A percentile compares a stretch with the other conserved stretches of the same genome.
Evolutionary conservation across 1,139 yeast species (phyloP).

Genomic region (Yamadazyma buinensis): DNA sequence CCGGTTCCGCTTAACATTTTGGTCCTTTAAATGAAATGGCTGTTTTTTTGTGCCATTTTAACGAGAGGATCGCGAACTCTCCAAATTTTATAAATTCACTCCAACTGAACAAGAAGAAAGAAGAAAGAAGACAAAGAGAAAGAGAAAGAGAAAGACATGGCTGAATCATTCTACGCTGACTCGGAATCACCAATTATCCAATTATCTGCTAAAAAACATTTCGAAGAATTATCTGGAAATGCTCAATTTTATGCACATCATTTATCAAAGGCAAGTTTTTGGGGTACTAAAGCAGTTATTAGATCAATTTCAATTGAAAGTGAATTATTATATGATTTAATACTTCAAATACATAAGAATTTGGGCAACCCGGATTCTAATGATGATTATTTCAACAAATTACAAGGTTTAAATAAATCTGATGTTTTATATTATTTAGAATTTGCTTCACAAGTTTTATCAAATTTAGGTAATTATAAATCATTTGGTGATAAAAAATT

Average conservation of each 20-base stretch:
- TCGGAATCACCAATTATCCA: slow-evolving; percentile 42
- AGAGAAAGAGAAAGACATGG: not conserved
- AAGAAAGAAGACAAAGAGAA: slow-evolving; percentile 12
- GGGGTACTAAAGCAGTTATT: slow-evolving; percentile 75
- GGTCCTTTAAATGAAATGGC: too few relatives aligned
- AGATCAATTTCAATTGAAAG: slow-evolving; percentile 85
- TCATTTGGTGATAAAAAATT: slow-evolving; percentile 88
- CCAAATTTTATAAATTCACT: not conserved
- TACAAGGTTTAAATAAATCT: slow-evolving; percentile 25
- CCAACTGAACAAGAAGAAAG: slow-evolving; percentile 1
- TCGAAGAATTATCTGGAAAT: slow-evolving; percentile 33
- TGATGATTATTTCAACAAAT: slow-evolving; percentile 38
- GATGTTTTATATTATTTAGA: slow-evolving; percentile 56
- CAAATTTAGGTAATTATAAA: slow-evolving; percentile 82
- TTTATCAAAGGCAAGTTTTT: slow-evolving; percentile 76
- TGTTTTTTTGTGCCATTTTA: not conserved
- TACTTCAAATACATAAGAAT: slow-evolving; percentile 51
- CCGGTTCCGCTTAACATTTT: too few relatives aligned
- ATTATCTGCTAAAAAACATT: slow-evolving; percentile 43
- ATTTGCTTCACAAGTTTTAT: slow-evolving; percentile 74
- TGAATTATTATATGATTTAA: slow-evolving; percentile 67
- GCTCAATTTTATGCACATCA: slow-evolving; percentile 72
- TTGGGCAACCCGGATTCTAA: slow-evolving; percentile 43
- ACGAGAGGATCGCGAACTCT: not conserved
- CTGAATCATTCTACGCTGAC: slow-evolving; percentile 29